Evolutionary conservation across 176 grass and related monocot genomes (phyloP), one percentile per base, ranked within the genome.

Genomic region (Puccinellia tenuiflora): DNA sequence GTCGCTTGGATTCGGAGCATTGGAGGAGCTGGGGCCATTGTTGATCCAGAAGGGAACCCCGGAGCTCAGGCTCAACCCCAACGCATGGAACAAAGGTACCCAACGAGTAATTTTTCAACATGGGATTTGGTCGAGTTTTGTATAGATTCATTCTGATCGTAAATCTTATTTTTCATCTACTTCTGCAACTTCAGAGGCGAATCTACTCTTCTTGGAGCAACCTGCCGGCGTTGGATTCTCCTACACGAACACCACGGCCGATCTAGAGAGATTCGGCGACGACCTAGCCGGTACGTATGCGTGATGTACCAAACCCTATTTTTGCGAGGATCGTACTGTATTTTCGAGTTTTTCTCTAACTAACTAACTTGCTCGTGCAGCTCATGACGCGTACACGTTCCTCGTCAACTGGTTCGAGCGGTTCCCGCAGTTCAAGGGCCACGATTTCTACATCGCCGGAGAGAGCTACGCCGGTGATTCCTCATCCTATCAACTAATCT

Each of bases 341-440:
- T 63, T 62, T 26, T 3, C 15, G 1, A 12, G 24, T 21, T 17
- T 51, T 28, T 46, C 8, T 12, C 16, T 73, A 20, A 48, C 26
- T 31, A 12, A 74, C 45, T 73, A 17, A 4, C 8, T 42, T 33
- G 26, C 5, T 53, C 1, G 12, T 66, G 48, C 22, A 98, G 96
- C 96, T 21, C 77, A 86, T 3, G 96, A 98, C 40, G 84, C 92
- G 0, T 91, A 95, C 54, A 24, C 30, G 1, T 98, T 98, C 81
- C 83, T 98, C 14, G 75, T 98, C 54, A 98, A 98, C 68, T 98
- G 96, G 96, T 88, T 98, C 17, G 84, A 98, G 80, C 82, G 82
- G 76, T 98, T 98, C 82, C 96, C 96, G 1, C 96, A 95, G 77
- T 98, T 84, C 67, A 95, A 86, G 59, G 77, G 86, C 46, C 88